phyloP scores from a whole-genome alignment of 192 early-diverging fungal species.

The Oehlia diaphana region DNA sequence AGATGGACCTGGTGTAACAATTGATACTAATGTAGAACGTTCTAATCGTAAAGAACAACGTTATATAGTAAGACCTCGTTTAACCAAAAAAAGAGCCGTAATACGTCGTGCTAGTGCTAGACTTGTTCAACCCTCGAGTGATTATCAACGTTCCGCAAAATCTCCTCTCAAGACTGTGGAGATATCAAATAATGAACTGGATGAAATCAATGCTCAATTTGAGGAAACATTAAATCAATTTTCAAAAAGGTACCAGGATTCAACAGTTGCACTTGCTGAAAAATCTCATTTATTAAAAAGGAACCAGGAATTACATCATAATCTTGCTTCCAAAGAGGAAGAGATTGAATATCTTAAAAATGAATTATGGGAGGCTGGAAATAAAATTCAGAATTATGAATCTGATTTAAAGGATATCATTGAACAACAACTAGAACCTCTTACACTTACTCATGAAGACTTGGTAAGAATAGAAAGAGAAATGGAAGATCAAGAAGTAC shows the following conservation, averaged over 20 bases:
- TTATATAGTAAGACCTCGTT: slow-evolving; percentile 22
- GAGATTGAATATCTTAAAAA: slow-evolving; percentile 28
- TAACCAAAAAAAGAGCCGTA: slow-evolving; percentile 15
- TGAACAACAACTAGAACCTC: slow-evolving; percentile 24
- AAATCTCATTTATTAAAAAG: slow-evolving; percentile 21
- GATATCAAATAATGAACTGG: slow-evolving; percentile 18
- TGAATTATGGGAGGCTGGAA: slow-evolving; percentile 21
- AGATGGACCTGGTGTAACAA: background rate
- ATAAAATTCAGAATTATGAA: slow-evolving; percentile 23
- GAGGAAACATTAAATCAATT: slow-evolving; percentile 22
- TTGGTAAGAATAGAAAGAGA: slow-evolving; percentile 26
- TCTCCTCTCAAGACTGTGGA: slow-evolving; percentile 5
- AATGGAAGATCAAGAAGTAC: slow-evolving; percentile 27
- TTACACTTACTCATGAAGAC: slow-evolving; percentile 14
- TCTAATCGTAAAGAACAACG: slow-evolving; percentile 7
- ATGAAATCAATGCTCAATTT: slow-evolving; percentile 26
- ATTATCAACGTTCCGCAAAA: slow-evolving; percentile 2
- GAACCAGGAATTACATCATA: slow-evolving; percentile 26
- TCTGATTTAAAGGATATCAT: slow-evolving; percentile 20
- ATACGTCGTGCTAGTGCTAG: slow-evolving; percentile 16
- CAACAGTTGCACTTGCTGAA: slow-evolving; percentile 23
- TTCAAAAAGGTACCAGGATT: slow-evolving; percentile 28
- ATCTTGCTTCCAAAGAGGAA: slow-evolving; percentile 23
- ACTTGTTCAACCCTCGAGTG: background rate
- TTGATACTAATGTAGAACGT: slow-evolving; percentile 6